These are phyloP conservation scores for Verticillium alfalfae DNA, from an alignment of 2,329 filamentous ascomycete species.

Conservation along the genomic window DNA sequence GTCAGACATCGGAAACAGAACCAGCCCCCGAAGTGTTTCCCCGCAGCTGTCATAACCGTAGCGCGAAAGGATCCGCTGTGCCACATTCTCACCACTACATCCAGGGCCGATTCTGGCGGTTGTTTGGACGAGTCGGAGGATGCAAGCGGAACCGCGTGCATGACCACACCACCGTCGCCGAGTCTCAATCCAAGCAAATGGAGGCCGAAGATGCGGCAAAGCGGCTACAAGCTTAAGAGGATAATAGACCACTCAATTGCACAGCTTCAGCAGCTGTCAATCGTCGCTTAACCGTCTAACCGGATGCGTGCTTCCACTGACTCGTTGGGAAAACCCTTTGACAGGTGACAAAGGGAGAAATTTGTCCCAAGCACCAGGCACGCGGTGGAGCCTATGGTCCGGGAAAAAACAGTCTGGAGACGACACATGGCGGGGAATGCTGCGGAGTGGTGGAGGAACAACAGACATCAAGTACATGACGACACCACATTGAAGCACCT, in stretches of 20 bases:
- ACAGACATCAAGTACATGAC: neutral
- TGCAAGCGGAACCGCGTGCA: neutral
- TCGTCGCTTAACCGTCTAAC: neutral
- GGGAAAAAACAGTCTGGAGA: neutral
- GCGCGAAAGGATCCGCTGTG: neutral
- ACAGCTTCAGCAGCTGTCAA: neutral
- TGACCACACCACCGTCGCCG: neutral
- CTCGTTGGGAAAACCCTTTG: neutral
- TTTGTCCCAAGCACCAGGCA: neutral
- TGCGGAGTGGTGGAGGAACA: neutral
- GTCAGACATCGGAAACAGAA: neutral
- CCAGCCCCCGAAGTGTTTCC: neutral
- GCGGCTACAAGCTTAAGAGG: neutral
- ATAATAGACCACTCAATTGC: neutral
- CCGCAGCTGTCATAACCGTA: neutral
- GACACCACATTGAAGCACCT: neutral
- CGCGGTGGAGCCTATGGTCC: neutral
- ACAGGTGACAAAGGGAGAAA: neutral
- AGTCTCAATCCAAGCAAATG: neutral
- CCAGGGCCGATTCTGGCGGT: neutral
- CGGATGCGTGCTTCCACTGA: neutral
- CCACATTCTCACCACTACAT: neutral
- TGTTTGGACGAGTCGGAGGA: neutral
- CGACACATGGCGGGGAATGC: neutral
- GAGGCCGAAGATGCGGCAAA: neutral